Evolutionary conservation across 495 filamentous ascomycete species (phyloP), one percentile per base, ranked within the genome.

Genomic region (Viridothelium virens): DNA sequence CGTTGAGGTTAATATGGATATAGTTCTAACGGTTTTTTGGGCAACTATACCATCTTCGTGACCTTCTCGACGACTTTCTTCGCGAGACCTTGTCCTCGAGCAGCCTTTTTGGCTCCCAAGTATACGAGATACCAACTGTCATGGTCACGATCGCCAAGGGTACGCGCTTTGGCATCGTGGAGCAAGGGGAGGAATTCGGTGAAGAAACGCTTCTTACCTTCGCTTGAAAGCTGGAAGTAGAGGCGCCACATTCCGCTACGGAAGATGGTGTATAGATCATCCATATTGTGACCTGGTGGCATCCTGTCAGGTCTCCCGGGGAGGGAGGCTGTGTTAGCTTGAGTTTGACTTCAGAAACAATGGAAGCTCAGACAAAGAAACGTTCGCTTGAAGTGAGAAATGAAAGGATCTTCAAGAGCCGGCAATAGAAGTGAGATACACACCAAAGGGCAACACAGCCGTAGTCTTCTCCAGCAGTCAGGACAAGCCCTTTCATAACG

Each of bases 381-480:
- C n/a, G n/a, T n/a, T n/a, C n/a, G n/a, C n/a, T n/a, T n/a, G n/a
- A n/a, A n/a, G n/a, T n/a, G n/a, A n/a, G n/a, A n/a, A n/a, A n/a
- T n/a, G n/a, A n/a, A n/a, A n/a, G n/a, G n/a, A n/a, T n/a, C n/a
- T n/a, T n/a, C n/a, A n/a, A n/a, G n/a, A n/a, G n/a, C n/a, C n/a
- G n/a, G 50, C 48, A 63, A 66, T 38, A 34, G 63, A 66, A 63
- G 59, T 65, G 36, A 66, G 34, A 18, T n/a, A 82, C 86, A 75
- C 81, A 91, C 89, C 89, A 93, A 46, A 93, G 80, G 66, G 88
- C 88, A 64, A 92, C 87, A 65, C 82, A 84, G 72, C 88, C 90
- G 74, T 87, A 90, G 69, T 91, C 82, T 56, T 85, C 83, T 2
- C 90, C 90, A 71, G 88, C 84, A 31, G 85, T 85, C 33, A 87